Base-by-base conservation (phyloP, 2,329 filamentous ascomycete genomes). In the Arthrobotrys conoides region DNA sequence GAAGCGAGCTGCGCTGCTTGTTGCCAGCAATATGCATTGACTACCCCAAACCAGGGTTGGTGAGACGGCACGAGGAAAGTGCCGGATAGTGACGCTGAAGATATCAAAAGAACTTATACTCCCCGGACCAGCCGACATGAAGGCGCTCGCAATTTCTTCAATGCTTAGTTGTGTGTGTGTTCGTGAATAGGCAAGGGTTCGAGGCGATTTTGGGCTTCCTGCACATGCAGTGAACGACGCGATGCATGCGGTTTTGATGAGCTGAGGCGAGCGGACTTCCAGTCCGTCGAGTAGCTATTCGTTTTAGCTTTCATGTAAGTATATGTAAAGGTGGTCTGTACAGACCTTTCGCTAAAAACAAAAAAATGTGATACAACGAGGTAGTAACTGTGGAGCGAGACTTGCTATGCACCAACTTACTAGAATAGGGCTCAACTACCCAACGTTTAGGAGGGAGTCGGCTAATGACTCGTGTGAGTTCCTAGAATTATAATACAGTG, bases 41-140 rank as follows among this genome's bases (percentile, higher is more conserved):
- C 27, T 30, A 51, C 38, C 59, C 59, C 61, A 65, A 65, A 49
- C 61, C 41, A 65, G 61, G 49, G 48, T 66, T 67, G 64, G 57
- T 61, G 57, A 61, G 57, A 61, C 57, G 57, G 55, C 36, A 61
- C 57, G 14, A 61, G 57, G 57, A 61, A 61, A 61, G 57, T 61
- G 57, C 57, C 57, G 36, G 57, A 44, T 44, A 30, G 57, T 61
- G 24, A 59, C 36, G 36, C 57, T 61, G 36, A 41, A 24, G 18
- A n/a, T 14, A 59, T 59, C 33, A 38, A 38, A 27, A 27, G 22
- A 30, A 61, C 5, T 44, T 44, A n/a, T n/a, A 20, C 36, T 27
- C 20, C 27, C 57, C 36, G 57, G 36, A 61, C 30, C n/a, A n/a
- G 36, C 53, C 53, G 9, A 59, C n/a, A 59, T 22, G 16, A 20